Percentiles rank a stretch among this genome's conserved stretches.
phyloP scores from a whole-genome alignment of 768 basidiomycete genomes.

The Lactarius hengduanensis region DNA sequence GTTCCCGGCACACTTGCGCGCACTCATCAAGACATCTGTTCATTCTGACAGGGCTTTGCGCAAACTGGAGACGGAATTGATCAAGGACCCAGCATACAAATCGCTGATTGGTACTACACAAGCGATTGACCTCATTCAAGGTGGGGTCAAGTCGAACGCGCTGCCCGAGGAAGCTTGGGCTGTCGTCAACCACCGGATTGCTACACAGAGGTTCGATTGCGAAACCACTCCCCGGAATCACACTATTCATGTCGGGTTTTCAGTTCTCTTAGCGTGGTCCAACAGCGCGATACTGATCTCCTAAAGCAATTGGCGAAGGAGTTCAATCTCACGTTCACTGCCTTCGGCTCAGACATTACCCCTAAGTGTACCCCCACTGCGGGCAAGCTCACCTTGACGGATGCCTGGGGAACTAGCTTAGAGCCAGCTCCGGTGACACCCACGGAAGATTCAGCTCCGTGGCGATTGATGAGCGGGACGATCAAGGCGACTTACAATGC shows the following conservation, averaged over 20 bases:
- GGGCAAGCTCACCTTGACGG: constrained; percentile 41
- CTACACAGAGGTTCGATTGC: constrained; percentile 34
- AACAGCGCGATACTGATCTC: constrained; percentile 35
- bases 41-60: constrained; percentile 36
- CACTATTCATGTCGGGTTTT: background rate
- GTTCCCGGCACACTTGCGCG: constrained; percentile 35
- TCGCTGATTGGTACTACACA: constrained; percentile 36
- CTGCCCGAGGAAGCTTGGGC: constrained; percentile 45
- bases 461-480: constrained; percentile 43
- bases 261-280: constrained; percentile 36
- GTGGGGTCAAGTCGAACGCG: constrained; percentile 47
- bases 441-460: constrained; percentile 38
- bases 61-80: constrained; percentile 37
- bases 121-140: constrained; percentile 43
- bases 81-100: constrained; percentile 33
- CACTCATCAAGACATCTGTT: constrained; percentile 32
- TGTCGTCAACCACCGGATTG: constrained; percentile 39
- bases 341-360: constrained; percentile 40
- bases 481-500: constrained; percentile 41
- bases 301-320: constrained; percentile 35
- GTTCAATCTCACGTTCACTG: constrained; percentile 43
- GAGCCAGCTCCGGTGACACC: constrained; percentile 47
- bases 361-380: constrained; percentile 31
- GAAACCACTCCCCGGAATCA: background rate
- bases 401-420: constrained; percentile 38